These are phyloP conservation scores for Cercospora sp. DNA, from an alignment of 2,329 filamentous ascomycete species.

Conservation along the genomic window DNA sequence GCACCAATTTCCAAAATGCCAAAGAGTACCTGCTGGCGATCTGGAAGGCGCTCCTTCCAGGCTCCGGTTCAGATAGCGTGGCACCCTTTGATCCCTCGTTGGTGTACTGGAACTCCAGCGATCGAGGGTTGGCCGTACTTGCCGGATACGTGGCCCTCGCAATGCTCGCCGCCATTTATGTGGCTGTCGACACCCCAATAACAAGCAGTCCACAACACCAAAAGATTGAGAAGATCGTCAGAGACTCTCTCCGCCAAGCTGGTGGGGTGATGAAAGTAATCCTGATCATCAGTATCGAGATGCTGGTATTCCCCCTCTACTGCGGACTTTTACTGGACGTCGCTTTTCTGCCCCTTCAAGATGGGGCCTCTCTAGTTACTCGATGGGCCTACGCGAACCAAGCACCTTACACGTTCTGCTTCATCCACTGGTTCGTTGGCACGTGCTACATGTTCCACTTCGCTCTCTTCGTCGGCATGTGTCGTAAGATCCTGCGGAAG, in stretches of 20 bases:
- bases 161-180: slow-evolving; percentile 72
- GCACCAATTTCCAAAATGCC: slow-evolving; percentile 19
- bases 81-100: slow-evolving; percentile 41
- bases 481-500: slow-evolving; percentile 92
- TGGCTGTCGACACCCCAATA: slow-evolving; percentile 71
- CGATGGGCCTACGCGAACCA: slow-evolving; percentile 74
- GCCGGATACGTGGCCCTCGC: slow-evolving; percentile 80
- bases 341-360: slow-evolving; percentile 86
- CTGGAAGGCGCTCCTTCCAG: slow-evolving; percentile 28
- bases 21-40: slow-evolving; percentile 25
- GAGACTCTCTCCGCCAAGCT: slow-evolving; percentile 85
- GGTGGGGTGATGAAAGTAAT: slow-evolving; percentile 98
- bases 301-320: slow-evolving; percentile 95
- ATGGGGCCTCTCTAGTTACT: slow-evolving; percentile 72
- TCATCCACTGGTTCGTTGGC: slow-evolving; percentile 98
- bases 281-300: slow-evolving; percentile 97
- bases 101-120: slow-evolving; percentile 50
- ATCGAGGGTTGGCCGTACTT: slow-evolving; percentile 70
- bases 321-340: slow-evolving; percentile 88
- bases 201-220: slow-evolving; percentile 62
- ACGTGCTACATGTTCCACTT: slow-evolving; percentile 99
- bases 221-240: slow-evolving; percentile 69
- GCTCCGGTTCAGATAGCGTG: slow-evolving; percentile 16
- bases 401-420: slow-evolving; percentile 85
- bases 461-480: slow-evolving; percentile 97